phyloP scores from a whole-genome alignment of 768 basidiomycete genomes.

The Lactarius sanguifluus region DNA sequence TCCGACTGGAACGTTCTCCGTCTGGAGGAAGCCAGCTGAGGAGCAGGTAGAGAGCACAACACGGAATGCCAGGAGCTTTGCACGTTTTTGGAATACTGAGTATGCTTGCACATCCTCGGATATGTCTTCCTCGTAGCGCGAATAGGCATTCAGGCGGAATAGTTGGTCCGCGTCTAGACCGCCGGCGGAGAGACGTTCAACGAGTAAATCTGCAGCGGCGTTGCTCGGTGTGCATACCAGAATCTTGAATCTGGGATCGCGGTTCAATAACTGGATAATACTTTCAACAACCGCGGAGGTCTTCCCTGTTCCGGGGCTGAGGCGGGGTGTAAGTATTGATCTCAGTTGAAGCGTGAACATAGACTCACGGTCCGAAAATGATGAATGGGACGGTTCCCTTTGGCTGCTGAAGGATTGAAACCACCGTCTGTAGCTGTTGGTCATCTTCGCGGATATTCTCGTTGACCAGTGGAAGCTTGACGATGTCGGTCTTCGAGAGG shows the following conservation, averaged over 20 bases:
- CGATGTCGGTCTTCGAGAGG: constrained; percentile 26
- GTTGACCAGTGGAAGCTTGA: constrained; percentile 29
- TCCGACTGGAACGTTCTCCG: constrained; percentile 57
- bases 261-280: constrained; percentile 52
- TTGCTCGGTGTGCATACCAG: constrained; percentile 70
- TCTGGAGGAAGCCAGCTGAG: constrained; percentile 55
- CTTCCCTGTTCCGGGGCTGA: constrained; percentile 65
- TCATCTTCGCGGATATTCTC: constrained; percentile 42
- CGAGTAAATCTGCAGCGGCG: constrained; percentile 63
- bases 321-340: neutral
- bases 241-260: constrained; percentile 45
- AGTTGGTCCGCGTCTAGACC: constrained; percentile 40
- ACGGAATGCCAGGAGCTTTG: constrained; percentile 43
- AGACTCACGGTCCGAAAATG: constrained; percentile 62
- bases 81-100: constrained; percentile 37
- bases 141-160: constrained; percentile 62
- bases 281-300: constrained; percentile 65
- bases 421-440: constrained; percentile 51
- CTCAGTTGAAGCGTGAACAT: neutral
- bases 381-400: constrained; percentile 54
- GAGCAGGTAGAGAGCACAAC: constrained; percentile 67
- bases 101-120: constrained; percentile 41
- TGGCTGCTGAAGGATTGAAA: constrained; percentile 44
- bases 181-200: constrained; percentile 39
- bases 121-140: constrained; percentile 40